Conservation (phyloP, 345 rosid species). For the Erysimum cheiranthoides region DNA sequence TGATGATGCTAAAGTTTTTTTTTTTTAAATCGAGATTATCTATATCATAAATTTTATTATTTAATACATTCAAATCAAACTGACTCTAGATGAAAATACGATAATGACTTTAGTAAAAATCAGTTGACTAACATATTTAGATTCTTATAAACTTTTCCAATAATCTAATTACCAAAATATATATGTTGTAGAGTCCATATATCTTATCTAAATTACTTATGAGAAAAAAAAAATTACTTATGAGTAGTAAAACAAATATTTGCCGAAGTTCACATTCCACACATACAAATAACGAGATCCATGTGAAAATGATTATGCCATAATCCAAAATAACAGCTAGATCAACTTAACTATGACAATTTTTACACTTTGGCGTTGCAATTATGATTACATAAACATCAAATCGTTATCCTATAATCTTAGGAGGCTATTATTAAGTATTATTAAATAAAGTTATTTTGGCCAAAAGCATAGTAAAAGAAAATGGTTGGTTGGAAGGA, state of each 20-base stretch:
- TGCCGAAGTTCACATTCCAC: constrained; percentile 3
- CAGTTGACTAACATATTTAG: no score
- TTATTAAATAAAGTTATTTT: background rate
- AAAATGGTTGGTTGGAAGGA: constrained; percentile 45
- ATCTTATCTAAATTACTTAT: background rate
- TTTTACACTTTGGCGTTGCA: constrained; percentile 18
- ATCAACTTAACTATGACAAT: constrained; percentile 12
- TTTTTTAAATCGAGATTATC: background rate
- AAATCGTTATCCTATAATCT: constrained; percentile 28
- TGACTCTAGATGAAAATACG: background rate
- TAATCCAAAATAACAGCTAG: constrained; percentile 39
- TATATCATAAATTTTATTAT: background rate
- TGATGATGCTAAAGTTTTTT: background rate
- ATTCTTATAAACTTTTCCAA: background rate
- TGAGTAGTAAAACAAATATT: background rate
- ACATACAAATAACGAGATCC: constrained; percentile 13
- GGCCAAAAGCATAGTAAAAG: constrained; percentile 19
- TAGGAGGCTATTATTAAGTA: constrained; percentile 24
- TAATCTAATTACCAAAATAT: no score
- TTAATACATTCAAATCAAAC: background rate
- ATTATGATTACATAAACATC: constrained; percentile 30
- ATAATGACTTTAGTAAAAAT: background rate
- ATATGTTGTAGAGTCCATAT: background rate
- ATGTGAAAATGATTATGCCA: constrained; percentile 39
- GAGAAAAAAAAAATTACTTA: background rate